Percentiles rank a stretch among this genome's conserved stretches.
These are phyloP conservation scores for Pestalotiopsis sp. DNA, from an alignment of 2,329 filamentous ascomycete species.

Conservation along the genomic window DNA sequence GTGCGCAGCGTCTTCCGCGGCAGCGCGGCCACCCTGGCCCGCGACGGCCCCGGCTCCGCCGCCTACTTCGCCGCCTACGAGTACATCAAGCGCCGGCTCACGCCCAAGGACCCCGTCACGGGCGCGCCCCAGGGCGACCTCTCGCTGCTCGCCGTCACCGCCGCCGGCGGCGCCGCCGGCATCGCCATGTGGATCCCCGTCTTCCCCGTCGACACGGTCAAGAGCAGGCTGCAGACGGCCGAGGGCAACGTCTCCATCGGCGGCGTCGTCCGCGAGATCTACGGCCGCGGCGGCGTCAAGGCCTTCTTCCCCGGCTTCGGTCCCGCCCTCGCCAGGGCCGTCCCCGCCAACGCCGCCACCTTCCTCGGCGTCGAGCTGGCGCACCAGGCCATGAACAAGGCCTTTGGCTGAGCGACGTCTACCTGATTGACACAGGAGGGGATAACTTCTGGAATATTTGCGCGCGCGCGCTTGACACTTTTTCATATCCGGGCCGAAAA, in stretches of 20 bases:
- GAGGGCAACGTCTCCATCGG: constrained; percentile 81
- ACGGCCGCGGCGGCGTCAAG: constrained; percentile 77
- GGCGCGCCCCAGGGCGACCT: constrained; percentile 76
- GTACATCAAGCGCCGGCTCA: constrained; percentile 84
- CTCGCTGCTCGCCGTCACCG: constrained; percentile 78
- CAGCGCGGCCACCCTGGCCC: constrained; percentile 83
- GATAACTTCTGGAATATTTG: not conserved
- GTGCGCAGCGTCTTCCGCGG: constrained; percentile 91
- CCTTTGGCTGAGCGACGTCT: constrained; percentile 52
- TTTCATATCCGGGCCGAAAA: not conserved
- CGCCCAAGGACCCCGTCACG: constrained; percentile 73
- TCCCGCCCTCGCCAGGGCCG: constrained; percentile 86
- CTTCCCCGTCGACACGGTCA: constrained; percentile 96
- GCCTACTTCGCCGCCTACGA: constrained; percentile 98
- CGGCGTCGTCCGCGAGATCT: constrained; percentile 79
- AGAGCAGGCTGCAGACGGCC: constrained; percentile 88
- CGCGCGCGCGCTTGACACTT: not conserved
- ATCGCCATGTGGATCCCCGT: constrained; percentile 99
- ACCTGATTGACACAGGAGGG: not conserved
- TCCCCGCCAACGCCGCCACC: constrained; percentile 94
- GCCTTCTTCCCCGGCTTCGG: constrained; percentile 98
- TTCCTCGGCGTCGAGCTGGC: constrained; percentile 86
- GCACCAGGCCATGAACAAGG: constrained; percentile 78
- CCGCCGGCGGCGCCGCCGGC: constrained; percentile 85
- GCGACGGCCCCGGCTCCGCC: constrained; percentile 89